Evolutionary conservation across 1,139 yeast species (phyloP), one percentile per base, ranked within the genome.

Genomic region (Kurtzmaniella quercitrusa): DNA sequence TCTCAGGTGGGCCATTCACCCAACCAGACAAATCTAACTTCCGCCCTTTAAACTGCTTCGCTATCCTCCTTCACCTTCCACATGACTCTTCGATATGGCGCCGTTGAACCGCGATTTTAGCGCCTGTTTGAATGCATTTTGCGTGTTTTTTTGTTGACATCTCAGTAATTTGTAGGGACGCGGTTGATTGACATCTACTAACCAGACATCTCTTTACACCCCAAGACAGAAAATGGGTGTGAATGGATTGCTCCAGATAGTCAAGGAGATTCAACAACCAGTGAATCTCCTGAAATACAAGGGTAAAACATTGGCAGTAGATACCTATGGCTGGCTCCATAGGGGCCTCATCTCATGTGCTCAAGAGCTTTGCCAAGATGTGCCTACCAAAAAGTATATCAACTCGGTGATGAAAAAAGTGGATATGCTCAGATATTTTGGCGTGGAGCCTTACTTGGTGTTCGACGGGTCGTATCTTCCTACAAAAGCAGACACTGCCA

Each of bases 311-410:
- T 67, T 94, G 39, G 99, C 96, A 0, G 83, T 94, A 18, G 99
- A 94, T 59, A 93, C 96, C 0, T 94, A 90, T 58, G 93, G 97
- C 1, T 94, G 99, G 99, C 75, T 94, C 10, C 98, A 94, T 63
- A 79, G 89, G 48, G 91, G 95, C 2, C 81, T 88, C 3, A 76
- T 85, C 40, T 71, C 89, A 12, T 91, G 98, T 65, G 87, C 98
- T 0, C 80, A 79, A 61, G 96, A 93, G 44, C 69, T 94, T 41
- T 90, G 91, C 11, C 69, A 77, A 46, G 88, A 81, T 21, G 64
- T 68, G 43, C 90, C 91, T 0, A 89, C 98, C 0, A 69, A 76
- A 6, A 77, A 76, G 52, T 87, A 85, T 57, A 61, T 85, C 34
- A 72, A 73, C 38, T 85, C 78, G 51, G 76, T 84, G 19, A 60